Conservation (phyloP, 805 yeast genomes). For the Candida montana region DNA sequence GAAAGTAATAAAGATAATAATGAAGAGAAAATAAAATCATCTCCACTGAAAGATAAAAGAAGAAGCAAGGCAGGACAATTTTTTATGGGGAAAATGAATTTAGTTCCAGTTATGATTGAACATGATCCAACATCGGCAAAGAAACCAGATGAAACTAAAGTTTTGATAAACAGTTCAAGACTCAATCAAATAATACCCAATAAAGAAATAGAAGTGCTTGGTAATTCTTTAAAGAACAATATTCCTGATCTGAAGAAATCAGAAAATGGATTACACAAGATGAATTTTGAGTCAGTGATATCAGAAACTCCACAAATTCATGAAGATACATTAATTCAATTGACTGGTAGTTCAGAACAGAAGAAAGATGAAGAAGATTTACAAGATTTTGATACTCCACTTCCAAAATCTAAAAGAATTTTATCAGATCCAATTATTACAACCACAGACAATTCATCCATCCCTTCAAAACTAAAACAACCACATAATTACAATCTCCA, state of each 20-base stretch:
- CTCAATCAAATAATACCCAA: conserved; percentile 11
- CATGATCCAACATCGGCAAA: conserved; percentile 27
- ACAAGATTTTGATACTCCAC: conserved; percentile 15
- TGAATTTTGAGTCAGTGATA: neutral
- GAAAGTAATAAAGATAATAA: conserved; percentile 10
- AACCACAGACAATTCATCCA: neutral
- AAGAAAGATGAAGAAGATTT: conserved; percentile 1
- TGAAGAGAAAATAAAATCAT: neutral
- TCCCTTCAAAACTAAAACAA: conserved; percentile 13
- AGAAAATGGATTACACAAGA: neutral
- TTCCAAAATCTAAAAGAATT: conserved; percentile 11
- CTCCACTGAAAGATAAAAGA: conserved; percentile 19
- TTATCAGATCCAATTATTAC: conserved; percentile 7
- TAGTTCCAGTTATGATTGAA: conserved; percentile 32
- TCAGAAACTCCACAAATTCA: conserved; percentile 4
- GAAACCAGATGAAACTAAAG: conserved; percentile 16
- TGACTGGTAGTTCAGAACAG: conserved; percentile 5
- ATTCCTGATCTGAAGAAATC: conserved; percentile 16
- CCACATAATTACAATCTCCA: conserved; percentile 1
- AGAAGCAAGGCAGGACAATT: conserved; percentile 32
- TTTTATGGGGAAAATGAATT: conserved; percentile 36
- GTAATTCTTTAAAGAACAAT: conserved; percentile 10
- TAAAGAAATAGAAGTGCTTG: conserved; percentile 2
- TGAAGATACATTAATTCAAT: conserved; percentile 8
- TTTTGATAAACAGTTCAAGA: conserved; percentile 12